These are phyloP conservation scores for Mycena citricolor DNA, from an alignment of 1,284 basidiomycete species.

Conservation along the genomic window DNA sequence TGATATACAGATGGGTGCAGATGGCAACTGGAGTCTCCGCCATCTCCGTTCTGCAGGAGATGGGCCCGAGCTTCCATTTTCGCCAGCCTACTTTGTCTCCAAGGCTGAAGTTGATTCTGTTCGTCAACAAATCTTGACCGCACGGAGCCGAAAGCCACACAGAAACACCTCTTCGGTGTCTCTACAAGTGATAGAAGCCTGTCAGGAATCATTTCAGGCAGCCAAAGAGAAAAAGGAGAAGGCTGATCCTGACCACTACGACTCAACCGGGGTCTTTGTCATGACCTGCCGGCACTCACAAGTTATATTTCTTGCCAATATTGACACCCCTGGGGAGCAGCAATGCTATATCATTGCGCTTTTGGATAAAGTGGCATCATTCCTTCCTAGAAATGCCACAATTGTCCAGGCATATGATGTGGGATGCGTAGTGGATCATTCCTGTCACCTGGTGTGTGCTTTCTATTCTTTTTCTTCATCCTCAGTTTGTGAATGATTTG, in stretches of 20 bases:
- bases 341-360: constrained; percentile 39
- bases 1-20: background rate
- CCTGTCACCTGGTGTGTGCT: constrained; percentile 29
- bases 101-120: background rate
- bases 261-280: constrained; percentile 34
- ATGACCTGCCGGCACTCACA: constrained; percentile 40
- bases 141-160: constrained; percentile 32
- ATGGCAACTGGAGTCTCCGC: background rate
- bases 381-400: constrained; percentile 32
- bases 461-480: background rate
- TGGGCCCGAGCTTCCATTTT: background rate
- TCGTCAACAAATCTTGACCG: constrained; percentile 30
- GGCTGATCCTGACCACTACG: constrained; percentile 26
- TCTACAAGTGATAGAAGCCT: constrained; percentile 35
- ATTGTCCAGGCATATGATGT: constrained; percentile 38
- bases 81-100: background rate
- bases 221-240: constrained; percentile 36
- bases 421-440: constrained; percentile 38
- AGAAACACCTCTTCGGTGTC: no score
- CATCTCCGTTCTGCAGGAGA: background rate
- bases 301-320: constrained; percentile 37
- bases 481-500: no score
- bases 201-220: constrained; percentile 33
- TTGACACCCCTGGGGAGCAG: constrained; percentile 42
- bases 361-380: constrained; percentile 30